phyloP scores from a whole-genome alignment of 495 filamentous ascomycete species.

The Penicillium angulare region DNA sequence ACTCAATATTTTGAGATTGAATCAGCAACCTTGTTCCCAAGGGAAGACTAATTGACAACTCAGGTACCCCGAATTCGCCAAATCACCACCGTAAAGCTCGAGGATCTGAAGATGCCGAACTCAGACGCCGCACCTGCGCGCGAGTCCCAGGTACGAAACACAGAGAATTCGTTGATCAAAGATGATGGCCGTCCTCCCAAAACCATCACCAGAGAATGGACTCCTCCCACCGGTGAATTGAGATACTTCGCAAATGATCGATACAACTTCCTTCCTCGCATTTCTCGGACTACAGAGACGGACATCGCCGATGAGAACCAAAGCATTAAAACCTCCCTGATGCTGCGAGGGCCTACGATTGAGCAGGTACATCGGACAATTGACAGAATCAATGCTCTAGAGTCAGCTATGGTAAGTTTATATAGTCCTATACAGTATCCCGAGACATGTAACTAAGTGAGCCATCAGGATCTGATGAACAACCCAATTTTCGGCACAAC shows the following conservation, averaged over 20 bases:
- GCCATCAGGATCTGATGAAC: background rate
- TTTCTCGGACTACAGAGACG: background rate
- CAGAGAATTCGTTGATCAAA: background rate
- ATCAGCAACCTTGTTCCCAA: too few species aligned
- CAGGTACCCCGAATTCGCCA: background rate
- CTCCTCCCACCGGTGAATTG: background rate
- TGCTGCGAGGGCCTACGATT: background rate
- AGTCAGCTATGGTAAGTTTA: background rate
- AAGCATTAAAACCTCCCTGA: background rate
- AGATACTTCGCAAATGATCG: background rate
- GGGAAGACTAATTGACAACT: background rate
- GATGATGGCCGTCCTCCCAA: background rate
- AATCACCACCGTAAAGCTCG: background rate
- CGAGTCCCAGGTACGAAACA: too few species aligned
- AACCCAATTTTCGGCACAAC: background rate
- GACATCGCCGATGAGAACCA: slow-evolving; percentile 2
- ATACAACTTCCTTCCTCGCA: background rate
- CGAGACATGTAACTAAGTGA: background rate
- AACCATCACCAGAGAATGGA: background rate
- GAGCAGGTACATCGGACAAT: too few species aligned
- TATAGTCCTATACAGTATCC: background rate
- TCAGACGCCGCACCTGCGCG: background rate
- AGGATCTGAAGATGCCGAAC: background rate
- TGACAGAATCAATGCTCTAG: background rate
- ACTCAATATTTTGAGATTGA: too few species aligned